Percentiles rank a stretch among this genome's conserved stretches.
phyloP scores from a whole-genome alignment of 192 early-diverging fungal genomes.

The Backusella parvicylindrica region DNA sequence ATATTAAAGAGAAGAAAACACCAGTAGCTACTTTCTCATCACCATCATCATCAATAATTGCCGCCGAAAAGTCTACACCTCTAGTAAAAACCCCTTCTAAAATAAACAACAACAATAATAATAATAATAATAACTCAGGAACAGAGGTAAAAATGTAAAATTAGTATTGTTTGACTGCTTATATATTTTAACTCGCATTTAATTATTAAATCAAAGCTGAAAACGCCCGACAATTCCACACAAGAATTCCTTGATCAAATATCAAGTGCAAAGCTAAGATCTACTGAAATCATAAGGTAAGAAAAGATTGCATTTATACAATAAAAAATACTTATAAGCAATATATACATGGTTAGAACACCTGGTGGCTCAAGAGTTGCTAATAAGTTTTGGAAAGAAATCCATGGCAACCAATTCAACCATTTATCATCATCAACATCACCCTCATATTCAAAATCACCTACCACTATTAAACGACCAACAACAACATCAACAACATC shows the following conservation, averaged over 20 bases:
- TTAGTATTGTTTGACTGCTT: too few relatives aligned
- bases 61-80: not conserved
- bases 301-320: not conserved
- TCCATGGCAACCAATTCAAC: not conserved
- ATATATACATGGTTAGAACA: not conserved
- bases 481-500: not conserved
- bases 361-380: not conserved
- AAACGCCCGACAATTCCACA: not conserved
- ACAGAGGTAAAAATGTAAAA: not conserved
- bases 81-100: not conserved
- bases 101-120: not conserved
- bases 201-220: not conserved
- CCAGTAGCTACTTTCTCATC: not conserved
- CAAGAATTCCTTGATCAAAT: constrained; percentile 1
- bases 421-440: not conserved
- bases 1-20: not conserved
- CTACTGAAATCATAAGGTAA: constrained; percentile 9
- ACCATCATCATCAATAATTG: not conserved
- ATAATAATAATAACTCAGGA: not conserved
- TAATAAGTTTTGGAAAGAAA: constrained; percentile 14
- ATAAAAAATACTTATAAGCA: not conserved
- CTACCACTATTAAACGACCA: not conserved
- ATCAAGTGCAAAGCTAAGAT: constrained; percentile 8
- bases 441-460: not conserved
- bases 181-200: too few relatives aligned